phyloP scores from a whole-genome alignment of 1,139 yeast genomes.

The Yamadazyma oceani region DNA sequence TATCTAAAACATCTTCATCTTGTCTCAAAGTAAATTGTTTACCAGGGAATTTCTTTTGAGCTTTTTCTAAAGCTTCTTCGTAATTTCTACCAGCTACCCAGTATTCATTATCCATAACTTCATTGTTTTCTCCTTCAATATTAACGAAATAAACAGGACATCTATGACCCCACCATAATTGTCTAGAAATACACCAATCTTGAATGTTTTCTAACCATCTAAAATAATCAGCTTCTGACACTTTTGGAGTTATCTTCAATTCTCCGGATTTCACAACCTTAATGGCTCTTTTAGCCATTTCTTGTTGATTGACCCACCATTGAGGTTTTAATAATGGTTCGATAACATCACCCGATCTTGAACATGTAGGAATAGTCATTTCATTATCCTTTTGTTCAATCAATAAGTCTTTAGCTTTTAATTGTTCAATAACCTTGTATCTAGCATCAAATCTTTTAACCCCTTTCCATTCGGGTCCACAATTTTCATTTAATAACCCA shows the following conservation, averaged over 20 bases:
- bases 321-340: slow-evolving; percentile 97
- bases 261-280: slow-evolving; percentile 82
- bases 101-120: slow-evolving; percentile 61
- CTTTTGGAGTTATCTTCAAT: slow-evolving; percentile 79
- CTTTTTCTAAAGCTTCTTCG: slow-evolving; percentile 85
- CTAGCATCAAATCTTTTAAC: slow-evolving; percentile 95
- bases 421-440: slow-evolving; percentile 73
- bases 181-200: slow-evolving; percentile 99
- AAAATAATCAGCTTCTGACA: slow-evolving; percentile 90
- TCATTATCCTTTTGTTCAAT: slow-evolving; percentile 90
- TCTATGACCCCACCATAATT: slow-evolving; percentile 99
- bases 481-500: slow-evolving; percentile 85
- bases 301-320: slow-evolving; percentile 97
- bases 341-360: slow-evolving; percentile 94
- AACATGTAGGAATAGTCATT: slow-evolving; percentile 91
- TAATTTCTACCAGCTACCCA: slow-evolving; percentile 90
- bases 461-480: slow-evolving; percentile 88
- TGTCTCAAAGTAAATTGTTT: slow-evolving; percentile 76
- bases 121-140: slow-evolving; percentile 69
- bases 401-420: slow-evolving; percentile 71
- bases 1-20: slow-evolving; percentile 97
- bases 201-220: slow-evolving; percentile 96
- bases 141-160: slow-evolving; percentile 92
- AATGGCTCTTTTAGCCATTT: slow-evolving; percentile 87
- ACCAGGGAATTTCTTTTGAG: slow-evolving; percentile 67